These are phyloP conservation scores for Bertia moriformis DNA, from an alignment of 2,329 filamentous ascomycete genomes.

Conservation along the genomic window DNA sequence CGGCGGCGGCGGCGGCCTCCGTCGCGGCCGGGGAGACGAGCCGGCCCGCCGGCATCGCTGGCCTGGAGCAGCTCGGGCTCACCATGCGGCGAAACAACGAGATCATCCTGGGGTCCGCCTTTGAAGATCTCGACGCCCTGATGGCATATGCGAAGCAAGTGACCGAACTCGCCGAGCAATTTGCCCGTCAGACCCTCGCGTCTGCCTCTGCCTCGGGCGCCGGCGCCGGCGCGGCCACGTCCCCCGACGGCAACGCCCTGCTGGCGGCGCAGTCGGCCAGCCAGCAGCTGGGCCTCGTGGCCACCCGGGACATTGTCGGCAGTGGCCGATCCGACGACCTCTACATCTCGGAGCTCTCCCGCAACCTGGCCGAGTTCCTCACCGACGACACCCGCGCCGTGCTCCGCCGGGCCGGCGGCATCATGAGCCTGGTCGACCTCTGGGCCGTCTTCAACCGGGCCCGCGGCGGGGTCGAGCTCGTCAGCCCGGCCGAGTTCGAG, in stretches of 20 bases:
- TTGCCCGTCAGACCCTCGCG: constrained; percentile 59
- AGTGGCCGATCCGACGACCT: constrained; percentile 66
- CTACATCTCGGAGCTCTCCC: constrained; percentile 75
- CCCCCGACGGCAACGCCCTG: constrained; percentile 57
- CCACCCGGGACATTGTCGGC: constrained; percentile 84
- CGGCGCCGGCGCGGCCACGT: constrained; percentile 36
- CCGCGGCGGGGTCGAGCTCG: constrained; percentile 85
- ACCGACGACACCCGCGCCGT: constrained; percentile 72
- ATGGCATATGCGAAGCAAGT: constrained; percentile 98
- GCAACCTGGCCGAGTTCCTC: constrained; percentile 76
- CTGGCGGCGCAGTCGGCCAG: constrained; percentile 71
- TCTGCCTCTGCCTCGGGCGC: too few species aligned
- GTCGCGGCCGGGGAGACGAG: constrained; percentile 14
- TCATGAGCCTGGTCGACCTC: constrained; percentile 77
- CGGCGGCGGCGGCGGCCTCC: constrained; percentile 8
- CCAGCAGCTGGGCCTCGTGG: constrained; percentile 76
- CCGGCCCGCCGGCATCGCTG: constrained; percentile 76
- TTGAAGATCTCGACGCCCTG: constrained; percentile 87
- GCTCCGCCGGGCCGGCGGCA: constrained; percentile 66
- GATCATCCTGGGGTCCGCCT: constrained; percentile 78
- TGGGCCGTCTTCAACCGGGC: constrained; percentile 93
- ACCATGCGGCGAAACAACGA: constrained; percentile 87
- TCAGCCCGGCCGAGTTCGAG: constrained; percentile 82
- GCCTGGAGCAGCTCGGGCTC: constrained; percentile 71
- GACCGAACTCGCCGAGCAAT: constrained; percentile 77